phyloP scores from a whole-genome alignment of 306 rosid genomes.

The Cyclanthera cordifolia region DNA sequence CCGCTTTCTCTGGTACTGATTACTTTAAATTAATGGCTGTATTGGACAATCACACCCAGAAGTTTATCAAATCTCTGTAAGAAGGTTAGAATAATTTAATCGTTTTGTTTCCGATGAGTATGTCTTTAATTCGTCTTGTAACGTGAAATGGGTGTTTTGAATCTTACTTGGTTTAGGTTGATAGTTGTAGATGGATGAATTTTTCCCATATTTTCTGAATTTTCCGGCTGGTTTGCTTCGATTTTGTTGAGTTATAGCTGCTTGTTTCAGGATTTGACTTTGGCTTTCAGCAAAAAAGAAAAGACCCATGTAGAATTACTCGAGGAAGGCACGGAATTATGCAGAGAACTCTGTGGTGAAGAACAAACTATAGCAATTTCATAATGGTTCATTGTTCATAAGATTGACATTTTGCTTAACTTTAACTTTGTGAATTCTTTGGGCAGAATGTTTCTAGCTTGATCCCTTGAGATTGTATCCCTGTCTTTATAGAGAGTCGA shows the following conservation, averaged over 20 bases:
- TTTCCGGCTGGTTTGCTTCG: not conserved
- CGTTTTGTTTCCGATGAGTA: not conserved
- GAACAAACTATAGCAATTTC: not conserved
- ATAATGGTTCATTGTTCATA: not conserved
- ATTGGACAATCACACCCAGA: not conserved
- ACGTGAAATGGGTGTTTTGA: not conserved
- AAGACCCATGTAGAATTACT: not conserved
- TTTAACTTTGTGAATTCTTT: not conserved
- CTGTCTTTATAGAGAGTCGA: constrained; percentile 12
- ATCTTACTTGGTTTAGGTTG: not conserved
- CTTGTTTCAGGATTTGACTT: not conserved
- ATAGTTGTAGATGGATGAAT: not conserved
- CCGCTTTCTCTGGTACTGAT: not conserved
- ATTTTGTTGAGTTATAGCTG: not conserved
- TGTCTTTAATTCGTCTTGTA: not conserved
- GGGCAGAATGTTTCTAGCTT: not conserved
- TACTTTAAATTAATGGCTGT: not conserved
- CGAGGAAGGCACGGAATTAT: not conserved
- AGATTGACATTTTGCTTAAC: not conserved
- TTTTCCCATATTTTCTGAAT: not conserved
- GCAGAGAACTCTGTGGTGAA: not conserved
- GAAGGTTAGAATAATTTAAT: not conserved
- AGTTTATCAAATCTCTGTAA: not conserved
- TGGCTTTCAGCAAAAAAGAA: not conserved
- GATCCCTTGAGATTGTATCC: not conserved